These are phyloP conservation scores for Neurospora sp. DNA, from an alignment of 495 filamentous ascomycete species.

Conservation along the genomic window DNA sequence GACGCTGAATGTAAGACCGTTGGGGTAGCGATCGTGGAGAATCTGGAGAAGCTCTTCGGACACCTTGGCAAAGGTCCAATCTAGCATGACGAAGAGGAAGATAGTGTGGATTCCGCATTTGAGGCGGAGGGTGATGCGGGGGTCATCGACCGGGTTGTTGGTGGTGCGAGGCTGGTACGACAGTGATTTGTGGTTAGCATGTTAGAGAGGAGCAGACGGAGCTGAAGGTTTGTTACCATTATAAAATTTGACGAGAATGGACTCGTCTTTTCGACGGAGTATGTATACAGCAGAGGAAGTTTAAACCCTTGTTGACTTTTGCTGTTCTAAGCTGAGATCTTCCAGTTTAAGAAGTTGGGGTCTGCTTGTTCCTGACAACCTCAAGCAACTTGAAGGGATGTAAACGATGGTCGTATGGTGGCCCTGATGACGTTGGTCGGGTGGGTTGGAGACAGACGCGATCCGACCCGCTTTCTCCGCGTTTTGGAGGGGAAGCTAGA, in stretches of 20 bases:
- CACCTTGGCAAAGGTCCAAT: constrained; percentile 48
- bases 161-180: constrained; percentile 2
- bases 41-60: constrained; percentile 55
- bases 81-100: constrained; percentile 55
- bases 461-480: not conserved
- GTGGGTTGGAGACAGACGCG: not conserved
- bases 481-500: not conserved
- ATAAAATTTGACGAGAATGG: not conserved
- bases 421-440: not conserved
- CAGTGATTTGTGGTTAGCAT: not conserved
- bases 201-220: not conserved
- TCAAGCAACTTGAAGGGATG: not conserved
- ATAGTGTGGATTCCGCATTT: constrained; percentile 73
- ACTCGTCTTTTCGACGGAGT: not conserved
- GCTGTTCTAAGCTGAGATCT: not conserved
- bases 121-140: constrained; percentile 58
- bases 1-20: constrained; percentile 26
- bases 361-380: not conserved
- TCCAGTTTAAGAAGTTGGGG: not conserved
- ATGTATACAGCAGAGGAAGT: too few species aligned
- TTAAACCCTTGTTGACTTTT: too few species aligned
- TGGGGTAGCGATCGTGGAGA: constrained; percentile 36
- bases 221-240: not conserved
- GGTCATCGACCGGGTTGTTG: constrained; percentile 15
- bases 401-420: not conserved